These are phyloP conservation scores for Aristolochia californica DNA, from an alignment of 164 flowering plant genomes.

Conservation along the genomic window DNA sequence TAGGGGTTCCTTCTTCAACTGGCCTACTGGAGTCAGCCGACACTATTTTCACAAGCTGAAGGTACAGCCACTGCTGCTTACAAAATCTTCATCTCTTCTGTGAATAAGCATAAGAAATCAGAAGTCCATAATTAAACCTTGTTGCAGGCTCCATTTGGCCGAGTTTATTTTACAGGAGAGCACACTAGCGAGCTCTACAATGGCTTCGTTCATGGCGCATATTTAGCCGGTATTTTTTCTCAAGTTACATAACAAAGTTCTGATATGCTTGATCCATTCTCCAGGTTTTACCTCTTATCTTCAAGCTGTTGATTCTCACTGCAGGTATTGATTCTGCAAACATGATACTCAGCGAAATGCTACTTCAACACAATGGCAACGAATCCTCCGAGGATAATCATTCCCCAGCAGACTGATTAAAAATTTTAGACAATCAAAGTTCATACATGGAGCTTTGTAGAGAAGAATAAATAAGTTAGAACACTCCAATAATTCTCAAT, in stretches of 20 bases:
- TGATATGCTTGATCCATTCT: not conserved
- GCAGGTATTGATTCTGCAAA: slow-evolving; percentile 25
- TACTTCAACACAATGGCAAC: too few relatives aligned
- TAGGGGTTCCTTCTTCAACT: slow-evolving; percentile 31
- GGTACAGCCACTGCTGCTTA: slow-evolving; percentile 10
- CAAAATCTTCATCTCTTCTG: too few relatives aligned
- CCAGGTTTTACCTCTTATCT: not conserved
- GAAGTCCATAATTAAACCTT: too few relatives aligned
- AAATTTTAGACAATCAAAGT: too few relatives aligned
- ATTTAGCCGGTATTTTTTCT: slow-evolving; percentile 18
- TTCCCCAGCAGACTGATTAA: too few relatives aligned
- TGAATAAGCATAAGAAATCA: too few relatives aligned
- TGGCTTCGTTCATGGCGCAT: slow-evolving; percentile 27
- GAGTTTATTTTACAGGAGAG: slow-evolving; percentile 39
- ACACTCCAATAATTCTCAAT: too few relatives aligned
- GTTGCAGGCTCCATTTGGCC: slow-evolving; percentile 35
- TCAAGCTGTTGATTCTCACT: not conserved
- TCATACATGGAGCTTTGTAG: too few relatives aligned
- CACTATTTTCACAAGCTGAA: slow-evolving; percentile 21
- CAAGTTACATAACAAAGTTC: not conserved
- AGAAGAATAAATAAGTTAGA: too few relatives aligned
- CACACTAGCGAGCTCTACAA: slow-evolving; percentile 26
- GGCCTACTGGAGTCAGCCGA: slow-evolving; percentile 30
- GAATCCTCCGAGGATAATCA: too few relatives aligned
- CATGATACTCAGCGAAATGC: slow-evolving; percentile 4